phyloP scores from a whole-genome alignment of 345 rosid species.

The Lumnitzera littorea region DNA sequence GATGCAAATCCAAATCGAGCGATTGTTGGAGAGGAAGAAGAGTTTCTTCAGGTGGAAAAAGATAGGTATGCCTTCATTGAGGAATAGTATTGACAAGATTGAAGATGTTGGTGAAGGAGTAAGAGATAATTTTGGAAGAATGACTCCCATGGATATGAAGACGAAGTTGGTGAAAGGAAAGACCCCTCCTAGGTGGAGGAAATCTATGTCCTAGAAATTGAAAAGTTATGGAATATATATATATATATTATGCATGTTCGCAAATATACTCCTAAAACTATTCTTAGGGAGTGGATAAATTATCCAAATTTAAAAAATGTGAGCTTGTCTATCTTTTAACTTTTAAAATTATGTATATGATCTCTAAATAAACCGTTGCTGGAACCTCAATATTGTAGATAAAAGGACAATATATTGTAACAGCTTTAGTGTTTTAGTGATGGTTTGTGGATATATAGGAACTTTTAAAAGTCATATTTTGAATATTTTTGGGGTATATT shows the following conservation, averaged over 20 bases:
- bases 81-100: conserved; percentile 24
- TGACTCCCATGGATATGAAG: conserved; percentile 58
- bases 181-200: conserved; percentile 57
- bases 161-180: conserved; percentile 45
- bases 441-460: too few relatives aligned
- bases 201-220: conserved; percentile 37
- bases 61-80: conserved; percentile 43
- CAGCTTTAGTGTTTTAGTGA: too few relatives aligned
- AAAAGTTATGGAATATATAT: background rate
- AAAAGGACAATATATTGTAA: too few relatives aligned
- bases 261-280: too few relatives aligned
- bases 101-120: conserved; percentile 19
- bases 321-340: too few relatives aligned
- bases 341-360: too few relatives aligned
- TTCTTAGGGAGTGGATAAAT: too few relatives aligned
- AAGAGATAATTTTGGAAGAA: conserved; percentile 27
- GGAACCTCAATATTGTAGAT: too few relatives aligned
- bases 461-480: too few relatives aligned
- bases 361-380: too few relatives aligned
- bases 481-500: too few relatives aligned
- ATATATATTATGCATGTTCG: background rate
- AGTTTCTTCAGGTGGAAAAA: conserved; percentile 77
- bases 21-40: conserved; percentile 52
- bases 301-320: too few relatives aligned
- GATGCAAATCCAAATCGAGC: conserved; percentile 60